phyloP scores from a whole-genome alignment of 2,329 filamentous ascomycete species.

The Diplodia corticola region DNA sequence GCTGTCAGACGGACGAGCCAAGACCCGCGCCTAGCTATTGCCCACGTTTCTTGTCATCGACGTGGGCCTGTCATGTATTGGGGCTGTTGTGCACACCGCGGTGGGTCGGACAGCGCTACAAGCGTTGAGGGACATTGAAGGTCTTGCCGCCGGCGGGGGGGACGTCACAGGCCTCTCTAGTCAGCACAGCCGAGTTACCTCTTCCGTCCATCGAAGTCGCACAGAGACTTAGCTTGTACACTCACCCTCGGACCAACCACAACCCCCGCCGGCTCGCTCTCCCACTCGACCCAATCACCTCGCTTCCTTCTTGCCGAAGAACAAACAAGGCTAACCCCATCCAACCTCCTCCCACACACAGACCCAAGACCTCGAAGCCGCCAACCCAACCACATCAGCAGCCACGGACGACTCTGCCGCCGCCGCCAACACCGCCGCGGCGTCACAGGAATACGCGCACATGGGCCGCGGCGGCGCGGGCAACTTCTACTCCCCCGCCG shows the following conservation, averaged over 20 bases:
- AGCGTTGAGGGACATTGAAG: not conserved
- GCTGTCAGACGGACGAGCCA: not conserved
- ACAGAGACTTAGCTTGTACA: not conserved
- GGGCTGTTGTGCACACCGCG: not conserved
- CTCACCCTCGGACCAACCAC: not conserved
- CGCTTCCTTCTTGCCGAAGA: not conserved
- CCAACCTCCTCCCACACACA: not conserved
- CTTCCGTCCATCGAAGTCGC: not conserved
- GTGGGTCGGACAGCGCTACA: not conserved
- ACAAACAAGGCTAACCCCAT: not conserved
- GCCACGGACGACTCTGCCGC: constrained; percentile 24
- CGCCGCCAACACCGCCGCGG: constrained; percentile 24
- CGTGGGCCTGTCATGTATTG: not conserved
- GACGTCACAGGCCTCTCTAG: not conserved
- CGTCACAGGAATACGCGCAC: constrained; percentile 44
- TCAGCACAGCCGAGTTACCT: not conserved
- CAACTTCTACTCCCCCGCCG: constrained; percentile 48
- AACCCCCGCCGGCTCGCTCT: not conserved
- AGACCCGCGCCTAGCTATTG: not conserved
- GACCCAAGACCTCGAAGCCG: constrained; percentile 26
- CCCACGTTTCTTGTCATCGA: not conserved
- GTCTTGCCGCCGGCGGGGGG: not conserved
- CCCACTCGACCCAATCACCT: not conserved
- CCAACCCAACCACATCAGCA: constrained; percentile 32
- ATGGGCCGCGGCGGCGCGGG: constrained; percentile 49